These are phyloP conservation scores for Euphorbia pulcherrima DNA, from an alignment of 345 rosid species.

Conservation along the genomic window DNA sequence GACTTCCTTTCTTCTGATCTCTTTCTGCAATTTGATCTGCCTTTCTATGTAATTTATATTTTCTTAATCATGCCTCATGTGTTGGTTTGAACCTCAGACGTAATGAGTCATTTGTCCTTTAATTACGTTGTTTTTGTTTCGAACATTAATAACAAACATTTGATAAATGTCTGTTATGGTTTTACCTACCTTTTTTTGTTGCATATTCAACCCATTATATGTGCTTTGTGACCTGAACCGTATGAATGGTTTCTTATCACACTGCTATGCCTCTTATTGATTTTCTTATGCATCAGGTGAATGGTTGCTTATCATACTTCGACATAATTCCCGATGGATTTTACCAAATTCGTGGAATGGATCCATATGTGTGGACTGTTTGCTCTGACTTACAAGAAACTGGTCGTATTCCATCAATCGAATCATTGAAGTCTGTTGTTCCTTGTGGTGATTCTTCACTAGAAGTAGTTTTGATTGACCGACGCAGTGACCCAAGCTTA, in stretches of 20 bases:
- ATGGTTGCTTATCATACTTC: slow-evolving; percentile 87
- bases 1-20: neutral
- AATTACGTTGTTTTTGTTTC: neutral
- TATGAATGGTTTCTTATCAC: slow-evolving; percentile 93
- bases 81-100: neutral
- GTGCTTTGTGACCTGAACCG: slow-evolving; percentile 27
- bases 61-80: neutral
- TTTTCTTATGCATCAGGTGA: slow-evolving; percentile 57
- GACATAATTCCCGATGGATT: slow-evolving; percentile 97
- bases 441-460: slow-evolving; percentile 52
- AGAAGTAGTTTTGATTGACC: slow-evolving; percentile 81
- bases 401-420: slow-evolving; percentile 91
- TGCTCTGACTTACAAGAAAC: slow-evolving; percentile 79
- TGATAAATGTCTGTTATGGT: neutral
- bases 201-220: slow-evolving; percentile 16
- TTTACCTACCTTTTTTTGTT: neutral
- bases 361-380: slow-evolving; percentile 85
- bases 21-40: neutral
- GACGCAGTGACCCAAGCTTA: slow-evolving; percentile 66
- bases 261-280: slow-evolving; percentile 23
- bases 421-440: slow-evolving; percentile 71
- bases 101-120: neutral
- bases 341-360: slow-evolving; percentile 80
- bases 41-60: neutral
- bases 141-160: neutral